A percentile compares a stretch with the other conserved stretches of the same genome.
phyloP scores from a whole-genome alignment of 1,284 basidiomycete species.

The Cryptococcus sp. region DNA sequence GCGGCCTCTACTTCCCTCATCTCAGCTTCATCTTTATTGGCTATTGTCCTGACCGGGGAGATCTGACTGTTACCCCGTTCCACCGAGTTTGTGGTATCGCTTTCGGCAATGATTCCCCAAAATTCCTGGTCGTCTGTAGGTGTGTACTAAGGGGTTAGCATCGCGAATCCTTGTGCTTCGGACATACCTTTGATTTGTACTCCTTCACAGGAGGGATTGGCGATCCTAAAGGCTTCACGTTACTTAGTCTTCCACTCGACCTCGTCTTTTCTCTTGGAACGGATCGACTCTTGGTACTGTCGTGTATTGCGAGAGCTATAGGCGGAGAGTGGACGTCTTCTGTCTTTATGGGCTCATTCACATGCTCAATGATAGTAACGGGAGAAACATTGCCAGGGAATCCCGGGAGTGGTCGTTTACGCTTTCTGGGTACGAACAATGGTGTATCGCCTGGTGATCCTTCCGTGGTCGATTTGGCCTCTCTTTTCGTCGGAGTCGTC shows the following conservation, averaged over 20 bases:
- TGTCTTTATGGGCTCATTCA: too few relatives aligned
- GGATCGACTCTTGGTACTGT: too few relatives aligned
- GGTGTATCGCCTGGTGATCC: too few relatives aligned
- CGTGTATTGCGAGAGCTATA: too few relatives aligned
- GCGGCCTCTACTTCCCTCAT: slow-evolving; percentile 26
- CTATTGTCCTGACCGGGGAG: background rate
- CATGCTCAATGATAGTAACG: too few relatives aligned
- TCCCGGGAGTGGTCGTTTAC: too few relatives aligned
- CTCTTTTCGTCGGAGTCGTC: too few relatives aligned
- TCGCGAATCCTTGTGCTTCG: background rate
- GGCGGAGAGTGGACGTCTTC: too few relatives aligned
- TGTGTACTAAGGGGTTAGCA: slow-evolving; percentile 15
- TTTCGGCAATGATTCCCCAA: slow-evolving; percentile 23
- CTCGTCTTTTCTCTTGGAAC: slow-evolving; percentile 13
- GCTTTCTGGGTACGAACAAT: too few relatives aligned
- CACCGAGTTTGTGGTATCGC: slow-evolving; percentile 11
- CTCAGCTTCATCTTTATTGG: slow-evolving; percentile 18
- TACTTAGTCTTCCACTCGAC: slow-evolving; percentile 7
- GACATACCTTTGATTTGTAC: slow-evolving; percentile 20
- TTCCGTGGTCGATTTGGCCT: too few relatives aligned
- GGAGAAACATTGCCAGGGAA: too few relatives aligned
- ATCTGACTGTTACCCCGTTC: background rate
- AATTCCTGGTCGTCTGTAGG: slow-evolving; percentile 24
- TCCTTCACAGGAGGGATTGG: slow-evolving; percentile 16
- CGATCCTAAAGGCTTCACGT: slow-evolving; percentile 17